Conservation (phyloP, 371 early-diverging fungal species). For the Mortierella polycephala region DNA sequence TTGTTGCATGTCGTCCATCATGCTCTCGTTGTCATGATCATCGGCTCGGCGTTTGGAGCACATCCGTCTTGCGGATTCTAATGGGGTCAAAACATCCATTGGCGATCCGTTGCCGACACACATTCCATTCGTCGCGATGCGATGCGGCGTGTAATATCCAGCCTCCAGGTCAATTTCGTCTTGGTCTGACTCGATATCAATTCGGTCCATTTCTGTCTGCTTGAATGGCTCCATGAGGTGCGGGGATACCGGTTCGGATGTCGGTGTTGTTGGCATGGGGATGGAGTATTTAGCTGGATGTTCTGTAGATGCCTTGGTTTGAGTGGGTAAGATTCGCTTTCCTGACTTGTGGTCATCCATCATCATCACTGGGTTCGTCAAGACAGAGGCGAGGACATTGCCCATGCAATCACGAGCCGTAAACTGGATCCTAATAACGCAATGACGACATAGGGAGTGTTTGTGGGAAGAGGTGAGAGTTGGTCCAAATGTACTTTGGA, state of each 20-base stretch:
- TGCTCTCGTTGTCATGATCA: conserved; percentile 10
- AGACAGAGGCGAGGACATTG: conserved; percentile 81
- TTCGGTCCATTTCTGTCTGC: conserved; percentile 1
- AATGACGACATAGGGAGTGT: neutral
- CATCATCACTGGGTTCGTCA: conserved; percentile 94
- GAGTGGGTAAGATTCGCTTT: conserved; percentile 58
- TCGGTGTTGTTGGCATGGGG: neutral
- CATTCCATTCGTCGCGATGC: neutral
- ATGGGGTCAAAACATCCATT: conserved; percentile 15
- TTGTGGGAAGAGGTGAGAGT: neutral
- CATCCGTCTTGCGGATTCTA: conserved; percentile 7
- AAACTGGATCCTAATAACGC: conserved; percentile 69
- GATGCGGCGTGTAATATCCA: conserved; percentile 8
- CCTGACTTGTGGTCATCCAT: conserved; percentile 96
- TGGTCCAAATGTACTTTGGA: neutral
- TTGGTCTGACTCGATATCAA: conserved; percentile 17
- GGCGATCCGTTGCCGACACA: neutral
- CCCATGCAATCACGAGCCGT: conserved; percentile 77
- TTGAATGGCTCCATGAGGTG: neutral
- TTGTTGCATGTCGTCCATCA: conserved; percentile 19
- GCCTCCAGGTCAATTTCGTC: conserved; percentile 43
- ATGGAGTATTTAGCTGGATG: conserved; percentile 7
- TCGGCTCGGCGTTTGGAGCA: conserved; percentile 30
- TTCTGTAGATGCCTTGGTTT: conserved; percentile 15
- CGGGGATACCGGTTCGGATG: neutral